A percentile compares a stretch with the other conserved stretches of the same genome.
Conservation (phyloP, 345 rosid species). For the Xanthoceras sorbifolium region DNA sequence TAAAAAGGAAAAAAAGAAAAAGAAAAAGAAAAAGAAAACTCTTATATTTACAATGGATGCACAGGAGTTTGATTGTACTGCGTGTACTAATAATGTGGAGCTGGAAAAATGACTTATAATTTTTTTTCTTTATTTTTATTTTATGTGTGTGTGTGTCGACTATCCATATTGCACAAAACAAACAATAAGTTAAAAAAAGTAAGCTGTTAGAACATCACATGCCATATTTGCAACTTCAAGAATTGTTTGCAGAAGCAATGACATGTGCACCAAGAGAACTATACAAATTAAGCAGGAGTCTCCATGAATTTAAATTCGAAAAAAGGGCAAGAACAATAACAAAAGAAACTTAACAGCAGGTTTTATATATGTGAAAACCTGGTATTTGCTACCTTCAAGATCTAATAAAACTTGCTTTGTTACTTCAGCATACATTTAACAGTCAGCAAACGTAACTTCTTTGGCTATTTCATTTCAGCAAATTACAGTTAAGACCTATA, state of each 20-base stretch:
- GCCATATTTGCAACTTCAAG: background rate
- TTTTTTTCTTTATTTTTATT: too few species aligned
- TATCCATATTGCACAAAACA: background rate
- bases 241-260: background rate
- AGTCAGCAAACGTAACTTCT: background rate
- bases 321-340: background rate
- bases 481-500: background rate
- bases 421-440: slow-evolving; percentile 39
- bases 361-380: slow-evolving; percentile 27
- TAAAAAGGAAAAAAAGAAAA: background rate
- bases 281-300: background rate
- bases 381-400: slow-evolving; percentile 59
- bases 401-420: slow-evolving; percentile 56
- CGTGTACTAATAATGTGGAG: background rate
- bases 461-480: background rate
- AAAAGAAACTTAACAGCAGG: slow-evolving; percentile 1
- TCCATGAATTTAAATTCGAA: background rate
- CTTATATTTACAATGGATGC: background rate
- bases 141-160: background rate
- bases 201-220: background rate
- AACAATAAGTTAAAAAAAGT: background rate
- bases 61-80: background rate
- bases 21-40: too few species aligned
- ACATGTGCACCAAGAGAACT: background rate
- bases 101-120: background rate